Evolutionary conservation across 768 basidiomycete species (phyloP).

Genomic region (Cystofilobasidium ferigula): DNA sequence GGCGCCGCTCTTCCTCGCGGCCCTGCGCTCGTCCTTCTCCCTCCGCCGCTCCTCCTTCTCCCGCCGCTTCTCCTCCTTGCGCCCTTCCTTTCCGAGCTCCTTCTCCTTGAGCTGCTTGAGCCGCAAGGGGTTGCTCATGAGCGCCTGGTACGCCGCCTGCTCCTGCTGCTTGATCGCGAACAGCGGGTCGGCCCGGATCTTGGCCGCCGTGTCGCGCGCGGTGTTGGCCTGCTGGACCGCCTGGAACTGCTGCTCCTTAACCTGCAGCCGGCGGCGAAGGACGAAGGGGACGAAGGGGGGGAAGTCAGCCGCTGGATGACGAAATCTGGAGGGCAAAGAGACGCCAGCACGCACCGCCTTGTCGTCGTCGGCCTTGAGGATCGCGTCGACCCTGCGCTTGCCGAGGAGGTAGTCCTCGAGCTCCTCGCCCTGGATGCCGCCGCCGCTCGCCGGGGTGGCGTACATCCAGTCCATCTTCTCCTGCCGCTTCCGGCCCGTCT

Average conservation of each 20-base stretch:
- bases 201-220: slow-evolving; percentile 73
- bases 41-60: slow-evolving; percentile 29
- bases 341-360: slow-evolving; percentile 42
- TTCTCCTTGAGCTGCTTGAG: slow-evolving; percentile 30
- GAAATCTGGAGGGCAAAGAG: slow-evolving; percentile 38
- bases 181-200: slow-evolving; percentile 91
- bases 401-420: slow-evolving; percentile 93
- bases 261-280: slow-evolving; percentile 20
- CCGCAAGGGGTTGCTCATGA: slow-evolving; percentile 40
- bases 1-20: neutral
- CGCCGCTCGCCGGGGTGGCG: slow-evolving; percentile 89
- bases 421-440: slow-evolving; percentile 72
- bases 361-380: slow-evolving; percentile 80
- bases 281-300: slow-evolving; percentile 14
- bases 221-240: slow-evolving; percentile 90
- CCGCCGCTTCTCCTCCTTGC: slow-evolving; percentile 33
- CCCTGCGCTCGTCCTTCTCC: slow-evolving; percentile 27
- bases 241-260: slow-evolving; percentile 62
- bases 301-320: slow-evolving; percentile 21
- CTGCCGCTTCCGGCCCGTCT: slow-evolving; percentile 84
- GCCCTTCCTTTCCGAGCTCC: slow-evolving; percentile 32
- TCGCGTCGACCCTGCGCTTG: slow-evolving; percentile 95
- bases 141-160: slow-evolving; percentile 76
- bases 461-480: slow-evolving; percentile 99
- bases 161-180: slow-evolving; percentile 98